These are phyloP conservation scores for Ceriops zippeliana DNA, from an alignment of 345 rosid genomes.

Conservation along the genomic window DNA sequence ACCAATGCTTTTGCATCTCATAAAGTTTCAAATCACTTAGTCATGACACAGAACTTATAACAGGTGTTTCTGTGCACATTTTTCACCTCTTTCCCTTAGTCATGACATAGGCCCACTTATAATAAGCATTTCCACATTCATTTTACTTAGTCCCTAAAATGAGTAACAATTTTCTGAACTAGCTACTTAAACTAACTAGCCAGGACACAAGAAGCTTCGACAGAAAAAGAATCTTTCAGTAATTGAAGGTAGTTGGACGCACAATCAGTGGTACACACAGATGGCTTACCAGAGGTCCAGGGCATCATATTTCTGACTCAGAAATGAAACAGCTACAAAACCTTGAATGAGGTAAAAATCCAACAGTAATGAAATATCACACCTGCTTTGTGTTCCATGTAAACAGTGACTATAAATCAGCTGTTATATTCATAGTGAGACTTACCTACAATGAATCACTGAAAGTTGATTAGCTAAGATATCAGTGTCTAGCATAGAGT, in stretches of 20 bases:
- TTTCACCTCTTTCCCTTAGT: too few relatives aligned
- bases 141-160: too few relatives aligned
- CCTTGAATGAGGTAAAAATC: background rate
- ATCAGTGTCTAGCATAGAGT: background rate
- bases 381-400: constrained; percentile 99
- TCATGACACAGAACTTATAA: too few relatives aligned
- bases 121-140: too few relatives aligned
- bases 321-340: background rate
- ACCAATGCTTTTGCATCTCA: background rate
- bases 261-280: background rate
- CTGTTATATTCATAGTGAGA: constrained; percentile 77
- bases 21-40: too few relatives aligned
- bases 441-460: constrained; percentile 55
- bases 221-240: background rate
- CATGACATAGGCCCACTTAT: too few relatives aligned
- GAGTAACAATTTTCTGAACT: too few relatives aligned
- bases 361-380: background rate
- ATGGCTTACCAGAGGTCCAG: background rate
- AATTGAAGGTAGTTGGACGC: background rate
- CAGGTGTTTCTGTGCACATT: too few relatives aligned
- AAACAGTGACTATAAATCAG: constrained; percentile 78
- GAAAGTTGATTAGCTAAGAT: constrained; percentile 5
- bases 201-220: background rate
- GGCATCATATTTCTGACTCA: background rate
- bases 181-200: background rate